phyloP scores from a whole-genome alignment of 352 stramenopile genomes.

The Phytophthora europaea region DNA sequence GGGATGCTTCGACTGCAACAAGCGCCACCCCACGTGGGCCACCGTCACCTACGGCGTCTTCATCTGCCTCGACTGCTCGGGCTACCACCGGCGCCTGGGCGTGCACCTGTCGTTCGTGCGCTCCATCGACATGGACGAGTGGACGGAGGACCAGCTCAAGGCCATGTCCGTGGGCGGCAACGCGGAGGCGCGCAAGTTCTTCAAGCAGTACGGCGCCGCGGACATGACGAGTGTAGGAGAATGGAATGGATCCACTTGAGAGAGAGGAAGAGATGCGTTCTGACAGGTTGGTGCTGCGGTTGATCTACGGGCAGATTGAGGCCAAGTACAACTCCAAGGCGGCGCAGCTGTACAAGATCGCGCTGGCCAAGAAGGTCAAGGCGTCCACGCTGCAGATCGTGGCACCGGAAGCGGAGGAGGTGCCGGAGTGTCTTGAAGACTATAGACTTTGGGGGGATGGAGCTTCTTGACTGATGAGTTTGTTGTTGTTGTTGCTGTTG shows the following conservation, averaged over 20 bases:
- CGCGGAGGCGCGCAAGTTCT: constrained; percentile 93
- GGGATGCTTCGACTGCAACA: constrained; percentile 97
- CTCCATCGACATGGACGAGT: constrained; percentile 97
- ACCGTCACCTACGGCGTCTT: constrained; percentile 97
- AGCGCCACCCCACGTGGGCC: constrained; percentile 96
- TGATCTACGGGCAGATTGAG: constrained; percentile 72
- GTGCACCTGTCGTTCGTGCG: constrained; percentile 96
- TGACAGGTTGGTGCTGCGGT: constrained; percentile 1
- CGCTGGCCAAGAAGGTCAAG: constrained; percentile 88
- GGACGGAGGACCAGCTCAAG: constrained; percentile 95
- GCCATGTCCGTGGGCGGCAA: constrained; percentile 96
- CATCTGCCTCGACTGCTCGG: constrained; percentile 97
- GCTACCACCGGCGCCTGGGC: constrained; percentile 93
- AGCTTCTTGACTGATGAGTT: background rate
- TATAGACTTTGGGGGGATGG: background rate
- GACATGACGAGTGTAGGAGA: constrained; percentile 83
- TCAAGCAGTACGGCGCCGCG: constrained; percentile 92
- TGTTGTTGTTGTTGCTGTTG: constrained; percentile 6
- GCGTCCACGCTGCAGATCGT: constrained; percentile 71
- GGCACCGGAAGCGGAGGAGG: constrained; percentile 45
- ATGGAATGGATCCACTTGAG: background rate
- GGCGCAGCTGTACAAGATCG: constrained; percentile 89
- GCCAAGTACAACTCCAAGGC: constrained; percentile 94
- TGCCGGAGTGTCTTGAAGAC: constrained; percentile 11
- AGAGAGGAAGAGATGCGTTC: background rate